phyloP scores from a whole-genome alignment of 2,329 filamentous ascomycete genomes.

The Colletotrichum sp. region DNA sequence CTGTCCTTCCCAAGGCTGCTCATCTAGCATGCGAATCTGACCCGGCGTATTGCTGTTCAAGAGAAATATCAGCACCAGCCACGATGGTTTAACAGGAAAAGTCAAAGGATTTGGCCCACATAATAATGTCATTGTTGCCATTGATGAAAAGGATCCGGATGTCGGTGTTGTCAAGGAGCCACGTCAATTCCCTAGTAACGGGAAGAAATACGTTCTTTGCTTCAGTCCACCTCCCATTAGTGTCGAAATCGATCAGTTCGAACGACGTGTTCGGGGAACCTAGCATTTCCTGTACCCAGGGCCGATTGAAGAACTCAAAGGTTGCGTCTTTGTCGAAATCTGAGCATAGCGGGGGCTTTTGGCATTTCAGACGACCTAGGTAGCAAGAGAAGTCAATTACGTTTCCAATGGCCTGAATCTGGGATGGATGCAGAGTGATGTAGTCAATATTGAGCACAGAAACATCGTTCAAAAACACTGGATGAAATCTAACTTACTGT shows the following conservation, averaged over 20 bases:
- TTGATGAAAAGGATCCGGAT: background rate
- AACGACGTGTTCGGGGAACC: background rate
- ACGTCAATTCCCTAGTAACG: background rate
- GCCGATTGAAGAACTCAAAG: background rate
- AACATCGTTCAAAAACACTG: rapidly evolving
- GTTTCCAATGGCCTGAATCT: rapidly evolving
- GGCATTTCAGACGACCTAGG: background rate
- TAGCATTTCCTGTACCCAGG: background rate
- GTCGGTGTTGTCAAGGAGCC: background rate
- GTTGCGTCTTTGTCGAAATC: background rate
- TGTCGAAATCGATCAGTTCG: background rate
- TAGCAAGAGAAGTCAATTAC: rapidly evolving
- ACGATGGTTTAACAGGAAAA: background rate
- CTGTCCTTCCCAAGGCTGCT: background rate
- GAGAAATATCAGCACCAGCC: background rate
- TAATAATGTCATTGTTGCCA: background rate
- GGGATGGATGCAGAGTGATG: rapidly evolving
- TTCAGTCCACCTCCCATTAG: background rate
- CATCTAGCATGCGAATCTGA: background rate
- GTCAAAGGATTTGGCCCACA: background rate
- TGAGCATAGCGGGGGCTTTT: background rate
- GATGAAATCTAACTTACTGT: background rate
- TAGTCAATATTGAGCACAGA: background rate
- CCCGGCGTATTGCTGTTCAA: background rate
- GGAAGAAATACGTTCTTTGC: background rate